Conservation (phyloP, 345 rosid genomes). For the Aquilaria yunnanensis region DNA sequence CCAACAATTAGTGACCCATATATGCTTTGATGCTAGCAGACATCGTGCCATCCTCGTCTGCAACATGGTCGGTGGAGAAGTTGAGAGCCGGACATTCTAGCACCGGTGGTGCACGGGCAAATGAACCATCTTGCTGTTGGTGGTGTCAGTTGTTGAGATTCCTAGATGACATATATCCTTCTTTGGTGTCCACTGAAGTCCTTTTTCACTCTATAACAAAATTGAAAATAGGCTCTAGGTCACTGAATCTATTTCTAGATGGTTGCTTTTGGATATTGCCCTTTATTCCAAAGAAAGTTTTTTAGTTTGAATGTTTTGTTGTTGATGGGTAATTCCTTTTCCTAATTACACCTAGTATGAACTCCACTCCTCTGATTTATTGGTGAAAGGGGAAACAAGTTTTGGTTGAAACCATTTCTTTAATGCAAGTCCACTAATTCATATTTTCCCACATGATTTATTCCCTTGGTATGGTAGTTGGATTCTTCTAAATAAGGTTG, state of each 20-base stretch:
- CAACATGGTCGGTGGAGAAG: too few species aligned
- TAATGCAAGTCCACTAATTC: conserved; percentile 67
- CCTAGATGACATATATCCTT: too few species aligned
- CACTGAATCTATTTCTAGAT: too few species aligned
- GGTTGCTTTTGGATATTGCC: not conserved
- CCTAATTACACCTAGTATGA: conserved; percentile 45
- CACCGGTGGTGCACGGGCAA: too few species aligned
- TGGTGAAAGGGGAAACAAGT: conserved; percentile 55
- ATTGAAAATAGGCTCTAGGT: not conserved
- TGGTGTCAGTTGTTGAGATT: too few species aligned
- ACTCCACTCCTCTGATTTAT: conserved; percentile 49
- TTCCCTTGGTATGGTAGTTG: conserved; percentile 69
- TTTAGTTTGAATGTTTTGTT: conserved; percentile 64
- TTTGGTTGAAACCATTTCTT: conserved; percentile 86
- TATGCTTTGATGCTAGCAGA: too few species aligned
- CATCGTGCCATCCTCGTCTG: too few species aligned
- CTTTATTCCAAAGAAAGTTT: conserved; percentile 39
- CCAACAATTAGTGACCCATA: too few species aligned
- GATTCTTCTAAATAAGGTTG: conserved; percentile 69
- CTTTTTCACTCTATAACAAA: not conserved
- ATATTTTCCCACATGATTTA: conserved; percentile 55
- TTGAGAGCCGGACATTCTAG: too few species aligned
- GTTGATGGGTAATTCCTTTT: conserved; percentile 65
- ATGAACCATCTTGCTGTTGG: too few species aligned
- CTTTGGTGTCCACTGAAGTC: too few species aligned